phyloP scores from a whole-genome alignment of 352 stramenopile species.

The Globisporangium solare region DNA sequence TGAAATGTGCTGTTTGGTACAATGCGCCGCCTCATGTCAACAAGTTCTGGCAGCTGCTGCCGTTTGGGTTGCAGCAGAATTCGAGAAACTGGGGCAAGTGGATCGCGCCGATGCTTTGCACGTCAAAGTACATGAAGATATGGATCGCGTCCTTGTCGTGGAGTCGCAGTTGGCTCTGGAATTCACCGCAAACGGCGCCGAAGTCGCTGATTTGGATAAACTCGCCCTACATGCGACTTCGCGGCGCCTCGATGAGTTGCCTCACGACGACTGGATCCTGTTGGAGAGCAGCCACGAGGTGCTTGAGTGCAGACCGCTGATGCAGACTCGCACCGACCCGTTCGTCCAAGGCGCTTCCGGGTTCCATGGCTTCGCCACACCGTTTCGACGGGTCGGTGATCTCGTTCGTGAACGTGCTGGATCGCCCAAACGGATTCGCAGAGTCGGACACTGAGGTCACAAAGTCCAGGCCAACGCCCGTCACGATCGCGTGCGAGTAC shows the following conservation, averaged over 20 bases:
- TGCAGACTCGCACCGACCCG: slow-evolving; percentile 46
- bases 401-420: slow-evolving; percentile 72
- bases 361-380: slow-evolving; percentile 67
- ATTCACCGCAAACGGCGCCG: slow-evolving; percentile 18
- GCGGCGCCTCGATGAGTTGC: slow-evolving; percentile 9
- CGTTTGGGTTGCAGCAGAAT: slow-evolving; percentile 21
- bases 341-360: slow-evolving; percentile 42
- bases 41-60: slow-evolving; percentile 1
- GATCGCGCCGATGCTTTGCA: slow-evolving; percentile 61
- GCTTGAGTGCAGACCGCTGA: slow-evolving; percentile 55
- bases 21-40: background rate
- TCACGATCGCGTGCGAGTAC: slow-evolving; percentile 66
- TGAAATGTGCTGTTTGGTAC: background rate
- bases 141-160: slow-evolving; percentile 60
- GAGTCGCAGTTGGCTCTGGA: slow-evolving; percentile 9
- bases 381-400: slow-evolving; percentile 56
- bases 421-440: slow-evolving; percentile 55
- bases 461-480: slow-evolving; percentile 54
- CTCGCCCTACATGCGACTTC: slow-evolving; percentile 9
- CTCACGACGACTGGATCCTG: slow-evolving; percentile 9
- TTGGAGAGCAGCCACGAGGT: slow-evolving; percentile 25
- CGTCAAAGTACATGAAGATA: slow-evolving; percentile 78
- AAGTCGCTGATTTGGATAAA: slow-evolving; percentile 54
- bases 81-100: slow-evolving; percentile 27
- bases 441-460: slow-evolving; percentile 43